Percentiles rank a stretch among this genome's conserved stretches.
Evolutionary conservation across 129 eudicot species (phyloP).

Genomic region (Smallanthus sonchifolius): DNA sequence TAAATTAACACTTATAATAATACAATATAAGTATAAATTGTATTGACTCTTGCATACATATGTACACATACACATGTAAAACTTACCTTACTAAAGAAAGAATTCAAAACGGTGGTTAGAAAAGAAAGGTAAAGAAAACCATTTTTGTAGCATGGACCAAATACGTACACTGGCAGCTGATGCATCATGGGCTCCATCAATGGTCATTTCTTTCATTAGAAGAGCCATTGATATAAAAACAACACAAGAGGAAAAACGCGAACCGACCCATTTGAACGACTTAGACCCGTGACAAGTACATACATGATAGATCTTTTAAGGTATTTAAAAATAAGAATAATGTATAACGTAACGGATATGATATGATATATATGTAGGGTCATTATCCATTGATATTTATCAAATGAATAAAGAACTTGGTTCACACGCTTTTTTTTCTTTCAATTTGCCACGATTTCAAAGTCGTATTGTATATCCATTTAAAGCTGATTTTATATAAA

Average conservation of each 20-base stretch:
- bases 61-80: neutral
- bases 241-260: neutral
- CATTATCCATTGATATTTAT: too few relatives aligned
- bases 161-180: constrained; percentile 13
- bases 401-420: too few relatives aligned
- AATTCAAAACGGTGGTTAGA: constrained; percentile 23
- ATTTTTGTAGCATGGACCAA: constrained; percentile 28
- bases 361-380: neutral
- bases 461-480: too few relatives aligned
- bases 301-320: neutral
- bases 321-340: neutral
- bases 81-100: constrained; percentile 14
- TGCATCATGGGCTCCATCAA: constrained; percentile 30
- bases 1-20: too few relatives aligned
- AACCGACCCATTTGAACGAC: neutral
- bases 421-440: too few relatives aligned
- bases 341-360: neutral
- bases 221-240: neutral
- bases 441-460: too few relatives aligned
- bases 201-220: constrained; percentile 22
- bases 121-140: constrained; percentile 17
- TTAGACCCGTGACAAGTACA: neutral
- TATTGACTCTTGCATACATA: neutral
- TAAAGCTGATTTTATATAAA: too few relatives aligned
- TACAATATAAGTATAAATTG: neutral